A percentile compares a stretch with the other conserved stretches of the same genome.
phyloP scores from a whole-genome alignment of 495 filamentous ascomycete genomes.

The Podospora pseudocomata region DNA sequence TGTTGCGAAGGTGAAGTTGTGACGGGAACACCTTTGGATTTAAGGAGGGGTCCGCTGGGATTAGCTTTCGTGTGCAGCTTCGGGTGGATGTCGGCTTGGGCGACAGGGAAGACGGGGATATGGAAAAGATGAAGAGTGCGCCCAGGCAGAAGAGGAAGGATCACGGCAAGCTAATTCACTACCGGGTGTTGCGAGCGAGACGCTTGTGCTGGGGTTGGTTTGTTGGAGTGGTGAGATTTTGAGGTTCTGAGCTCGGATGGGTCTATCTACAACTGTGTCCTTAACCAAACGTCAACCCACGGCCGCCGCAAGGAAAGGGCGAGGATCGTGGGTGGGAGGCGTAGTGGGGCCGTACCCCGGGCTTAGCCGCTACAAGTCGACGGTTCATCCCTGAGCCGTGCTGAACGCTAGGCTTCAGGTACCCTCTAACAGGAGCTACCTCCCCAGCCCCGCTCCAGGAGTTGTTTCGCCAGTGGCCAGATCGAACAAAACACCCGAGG shows the following conservation, averaged over 20 bases:
- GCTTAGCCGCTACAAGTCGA: conserved; percentile 11
- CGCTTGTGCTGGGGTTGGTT: background rate
- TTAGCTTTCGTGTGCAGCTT: background rate
- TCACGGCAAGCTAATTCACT: background rate
- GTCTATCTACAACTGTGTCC: conserved; percentile 35
- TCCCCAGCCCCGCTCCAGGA: background rate
- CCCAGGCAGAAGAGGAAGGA: background rate
- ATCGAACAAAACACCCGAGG: background rate
- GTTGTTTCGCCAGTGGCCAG: conserved; percentile 1
- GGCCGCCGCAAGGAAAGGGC: conserved; percentile 10
- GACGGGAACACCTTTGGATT: background rate
- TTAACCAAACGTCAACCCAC: conserved; percentile 25
- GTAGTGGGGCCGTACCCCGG: conserved; percentile 17
- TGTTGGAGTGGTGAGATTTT: conserved; percentile 12
- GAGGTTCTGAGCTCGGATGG: conserved; percentile 21
- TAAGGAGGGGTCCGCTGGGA: background rate
- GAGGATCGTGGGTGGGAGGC: conserved; percentile 12
- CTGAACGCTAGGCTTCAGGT: conserved; percentile 4
- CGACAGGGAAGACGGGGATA: background rate
- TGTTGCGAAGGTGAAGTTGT: background rate
- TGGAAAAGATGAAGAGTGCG: background rate
- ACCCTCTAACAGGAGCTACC: conserved; percentile 6
- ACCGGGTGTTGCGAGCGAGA: background rate
- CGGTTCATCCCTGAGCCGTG: background rate
- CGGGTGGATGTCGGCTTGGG: background rate